These are phyloP conservation scores for Henningerozyma blattae DNA, from an alignment of 805 yeast species.

Conservation along the genomic window DNA sequence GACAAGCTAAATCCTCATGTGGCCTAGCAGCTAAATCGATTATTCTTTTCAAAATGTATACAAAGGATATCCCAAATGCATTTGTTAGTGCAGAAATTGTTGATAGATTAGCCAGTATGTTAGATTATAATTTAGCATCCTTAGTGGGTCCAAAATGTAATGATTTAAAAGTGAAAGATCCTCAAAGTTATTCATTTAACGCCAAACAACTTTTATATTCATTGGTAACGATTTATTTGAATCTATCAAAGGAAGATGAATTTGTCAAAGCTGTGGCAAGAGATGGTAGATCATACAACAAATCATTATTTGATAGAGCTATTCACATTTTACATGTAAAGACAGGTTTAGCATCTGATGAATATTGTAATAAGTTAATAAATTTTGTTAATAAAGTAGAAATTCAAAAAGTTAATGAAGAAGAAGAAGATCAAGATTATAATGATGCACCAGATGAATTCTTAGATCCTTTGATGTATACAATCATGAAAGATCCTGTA, in stretches of 20 bases:
- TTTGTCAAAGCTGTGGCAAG: slow-evolving; percentile 75
- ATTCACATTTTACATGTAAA: slow-evolving; percentile 45
- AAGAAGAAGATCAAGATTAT: slow-evolving; percentile 73
- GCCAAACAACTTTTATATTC: slow-evolving; percentile 62
- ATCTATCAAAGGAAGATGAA: slow-evolving; percentile 49
- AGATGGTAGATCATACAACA: slow-evolving; percentile 82
- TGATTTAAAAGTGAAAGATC: slow-evolving; percentile 72
- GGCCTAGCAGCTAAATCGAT: slow-evolving; percentile 77
- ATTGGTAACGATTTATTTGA: slow-evolving; percentile 63
- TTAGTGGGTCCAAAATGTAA: slow-evolving; percentile 92
- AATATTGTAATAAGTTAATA: slow-evolving; percentile 37
- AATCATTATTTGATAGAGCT: slow-evolving; percentile 59
- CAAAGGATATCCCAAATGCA: slow-evolving; percentile 75
- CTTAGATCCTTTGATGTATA: slow-evolving; percentile 92
- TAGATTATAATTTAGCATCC: slow-evolving; percentile 83
- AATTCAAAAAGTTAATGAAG: slow-evolving; percentile 45
- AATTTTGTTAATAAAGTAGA: slow-evolving; percentile 60
- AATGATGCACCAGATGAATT: slow-evolving; percentile 96
- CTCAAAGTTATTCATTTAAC: slow-evolving; percentile 71
- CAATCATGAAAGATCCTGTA: slow-evolving; percentile 93
- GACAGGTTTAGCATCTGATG: slow-evolving; percentile 41
- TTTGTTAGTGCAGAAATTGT: slow-evolving; percentile 84
- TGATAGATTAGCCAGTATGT: slow-evolving; percentile 90
- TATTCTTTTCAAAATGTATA: slow-evolving; percentile 65
- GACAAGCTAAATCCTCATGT: slow-evolving; percentile 70